phyloP scores from a whole-genome alignment of 306 rosid species.

The Cucurbita ficifolia region DNA sequence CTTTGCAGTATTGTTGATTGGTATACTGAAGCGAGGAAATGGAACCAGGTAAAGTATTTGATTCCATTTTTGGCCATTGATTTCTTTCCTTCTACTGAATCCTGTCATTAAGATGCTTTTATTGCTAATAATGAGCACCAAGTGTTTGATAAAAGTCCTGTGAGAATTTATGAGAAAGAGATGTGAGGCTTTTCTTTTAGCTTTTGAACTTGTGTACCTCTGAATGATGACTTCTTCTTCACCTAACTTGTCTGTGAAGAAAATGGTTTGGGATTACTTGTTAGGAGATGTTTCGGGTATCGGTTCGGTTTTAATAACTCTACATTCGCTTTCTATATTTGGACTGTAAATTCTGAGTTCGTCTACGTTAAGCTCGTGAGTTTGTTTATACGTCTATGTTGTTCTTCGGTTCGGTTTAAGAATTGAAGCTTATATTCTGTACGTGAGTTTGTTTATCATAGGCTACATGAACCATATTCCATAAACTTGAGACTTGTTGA shows the following conservation, averaged over 20 bases:
- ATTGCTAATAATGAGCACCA: neutral
- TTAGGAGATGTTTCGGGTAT: neutral
- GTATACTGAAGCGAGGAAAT: slow-evolving; percentile 78
- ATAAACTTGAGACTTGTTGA: neutral
- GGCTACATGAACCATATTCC: neutral
- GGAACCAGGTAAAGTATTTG: slow-evolving; percentile 64
- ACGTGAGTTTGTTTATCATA: neutral
- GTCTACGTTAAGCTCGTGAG: neutral
- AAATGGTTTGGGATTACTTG: neutral
- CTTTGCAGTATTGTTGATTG: slow-evolving; percentile 68
- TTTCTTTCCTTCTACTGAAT: neutral
- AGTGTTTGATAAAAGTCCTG: neutral
- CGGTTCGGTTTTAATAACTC: neutral
- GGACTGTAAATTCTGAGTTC: neutral
- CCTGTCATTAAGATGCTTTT: slow-evolving; percentile 3
- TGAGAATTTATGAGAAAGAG: slow-evolving; percentile 5
- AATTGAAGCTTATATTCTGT: neutral
- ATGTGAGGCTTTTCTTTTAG: neutral
- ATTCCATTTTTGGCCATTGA: neutral
- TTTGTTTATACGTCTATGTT: neutral
- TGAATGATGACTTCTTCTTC: neutral
- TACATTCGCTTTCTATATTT: neutral
- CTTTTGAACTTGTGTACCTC: neutral
- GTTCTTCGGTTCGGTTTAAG: neutral
- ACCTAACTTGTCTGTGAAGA: neutral